Conservation (phyloP, 1,284 basidiomycete species). For the Chalciporus sp. region DNA sequence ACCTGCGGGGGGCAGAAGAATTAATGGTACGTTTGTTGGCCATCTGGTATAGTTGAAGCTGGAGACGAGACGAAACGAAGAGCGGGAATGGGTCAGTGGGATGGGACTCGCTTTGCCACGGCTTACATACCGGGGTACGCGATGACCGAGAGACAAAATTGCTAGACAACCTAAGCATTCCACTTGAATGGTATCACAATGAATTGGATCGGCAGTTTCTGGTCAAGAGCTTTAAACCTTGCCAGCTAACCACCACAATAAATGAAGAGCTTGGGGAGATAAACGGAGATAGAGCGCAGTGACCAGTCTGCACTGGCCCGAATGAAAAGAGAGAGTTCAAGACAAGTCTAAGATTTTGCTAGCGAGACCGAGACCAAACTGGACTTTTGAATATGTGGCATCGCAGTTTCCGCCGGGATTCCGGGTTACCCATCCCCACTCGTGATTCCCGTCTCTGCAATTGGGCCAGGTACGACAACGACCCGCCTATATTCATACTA, state of each 20-base stretch:
- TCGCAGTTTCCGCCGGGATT: background rate
- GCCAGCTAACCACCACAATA: slow-evolving; percentile 5
- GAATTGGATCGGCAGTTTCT: background rate
- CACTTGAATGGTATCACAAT: background rate
- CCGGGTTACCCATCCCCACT: background rate
- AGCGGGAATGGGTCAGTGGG: background rate
- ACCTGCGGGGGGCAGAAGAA: slow-evolving; percentile 35
- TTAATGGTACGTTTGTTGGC: slow-evolving; percentile 37
- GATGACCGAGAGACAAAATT: slow-evolving; percentile 10
- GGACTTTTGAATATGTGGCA: background rate
- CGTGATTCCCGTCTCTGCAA: background rate
- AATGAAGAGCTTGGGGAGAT: background rate
- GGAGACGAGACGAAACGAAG: background rate
- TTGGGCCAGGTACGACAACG: background rate
- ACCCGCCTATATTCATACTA: background rate
- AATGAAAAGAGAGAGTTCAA: too few species aligned
- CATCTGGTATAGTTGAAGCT: slow-evolving; percentile 32
- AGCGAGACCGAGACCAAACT: background rate
- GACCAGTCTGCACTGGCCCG: background rate
- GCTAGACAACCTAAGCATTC: slow-evolving; percentile 18
- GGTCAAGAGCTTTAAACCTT: background rate
- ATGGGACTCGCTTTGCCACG: background rate
- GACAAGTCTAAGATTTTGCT: too few species aligned
- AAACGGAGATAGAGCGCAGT: background rate
- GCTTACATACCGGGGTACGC: slow-evolving; percentile 12